A percentile compares a stretch with the other conserved stretches of the same genome.
phyloP scores from a whole-genome alignment of 305 asterid genomes.

The Rubia tinctorum region DNA sequence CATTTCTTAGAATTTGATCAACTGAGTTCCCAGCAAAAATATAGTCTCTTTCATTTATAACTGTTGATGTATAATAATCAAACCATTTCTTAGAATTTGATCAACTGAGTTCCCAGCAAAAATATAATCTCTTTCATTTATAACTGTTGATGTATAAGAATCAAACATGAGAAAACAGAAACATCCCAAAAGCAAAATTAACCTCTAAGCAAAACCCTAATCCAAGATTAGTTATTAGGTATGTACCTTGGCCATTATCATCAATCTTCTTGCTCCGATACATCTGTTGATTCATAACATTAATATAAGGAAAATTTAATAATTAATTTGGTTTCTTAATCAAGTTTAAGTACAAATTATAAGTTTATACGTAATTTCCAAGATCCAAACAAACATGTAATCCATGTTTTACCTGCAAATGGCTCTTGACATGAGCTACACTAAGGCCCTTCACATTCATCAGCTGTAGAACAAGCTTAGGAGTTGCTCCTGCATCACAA shows the following conservation, averaged over 20 bases:
- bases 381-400: background rate
- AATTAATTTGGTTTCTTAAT: background rate
- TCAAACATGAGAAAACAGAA: background rate
- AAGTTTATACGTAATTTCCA: background rate
- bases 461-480: slow-evolving; percentile 38
- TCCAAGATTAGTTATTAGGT: background rate
- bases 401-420: slow-evolving; percentile 32
- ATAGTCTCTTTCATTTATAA: slow-evolving; percentile 24
- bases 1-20: slow-evolving; percentile 9
- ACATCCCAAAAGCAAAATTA: background rate
- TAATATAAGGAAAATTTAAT: background rate
- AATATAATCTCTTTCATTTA: slow-evolving; percentile 20
- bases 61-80: slow-evolving; percentile 7
- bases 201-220: slow-evolving; percentile 9
- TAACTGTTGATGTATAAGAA: slow-evolving; percentile 16
- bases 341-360: background rate
- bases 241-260: slow-evolving; percentile 36
- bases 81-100: slow-evolving; percentile 10
- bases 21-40: slow-evolving; percentile 10
- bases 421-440: slow-evolving; percentile 47
- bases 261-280: slow-evolving; percentile 43
- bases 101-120: slow-evolving; percentile 13
- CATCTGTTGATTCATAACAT: slow-evolving; percentile 26
- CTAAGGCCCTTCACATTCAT: slow-evolving; percentile 46
- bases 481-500: slow-evolving; percentile 32